These are phyloP conservation scores for Aspergillus sparsus DNA, from an alignment of 495 filamentous ascomycete genomes.

Conservation along the genomic window DNA sequence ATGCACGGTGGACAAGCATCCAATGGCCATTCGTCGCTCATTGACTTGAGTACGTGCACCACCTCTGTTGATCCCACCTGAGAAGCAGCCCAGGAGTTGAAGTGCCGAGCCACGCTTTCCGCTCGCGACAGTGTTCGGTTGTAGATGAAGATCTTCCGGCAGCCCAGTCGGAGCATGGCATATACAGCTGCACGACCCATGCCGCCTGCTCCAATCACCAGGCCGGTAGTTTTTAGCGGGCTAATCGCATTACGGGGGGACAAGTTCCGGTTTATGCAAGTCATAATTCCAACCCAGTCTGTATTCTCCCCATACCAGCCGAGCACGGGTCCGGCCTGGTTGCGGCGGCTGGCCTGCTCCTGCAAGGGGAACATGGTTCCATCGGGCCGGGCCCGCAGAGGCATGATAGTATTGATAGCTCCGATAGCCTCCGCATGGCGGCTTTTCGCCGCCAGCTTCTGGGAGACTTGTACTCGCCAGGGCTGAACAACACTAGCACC, in stretches of 20 bases:
- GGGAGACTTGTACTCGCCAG: constrained; percentile 72
- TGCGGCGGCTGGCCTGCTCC: constrained; percentile 61
- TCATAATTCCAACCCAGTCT: constrained; percentile 76
- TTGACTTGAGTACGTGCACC: constrained; percentile 60
- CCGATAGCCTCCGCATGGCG: constrained; percentile 78
- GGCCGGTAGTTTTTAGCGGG: constrained; percentile 61
- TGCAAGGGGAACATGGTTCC: constrained; percentile 66
- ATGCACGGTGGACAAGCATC: constrained; percentile 68
- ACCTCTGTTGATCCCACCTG: constrained; percentile 50
- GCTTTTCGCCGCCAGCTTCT: constrained; percentile 66
- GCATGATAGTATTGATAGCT: constrained; percentile 80
- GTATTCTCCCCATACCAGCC: constrained; percentile 84
- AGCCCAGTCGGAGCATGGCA: constrained; percentile 75
- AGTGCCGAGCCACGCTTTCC: constrained; percentile 67
- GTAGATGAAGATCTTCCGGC: constrained; percentile 75
- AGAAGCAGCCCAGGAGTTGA: constrained; percentile 59
- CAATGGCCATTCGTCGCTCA: constrained; percentile 65
- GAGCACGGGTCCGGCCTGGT: constrained; percentile 62
- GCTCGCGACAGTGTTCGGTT: constrained; percentile 68
- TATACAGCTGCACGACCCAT: constrained; percentile 82
- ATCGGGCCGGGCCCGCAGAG: constrained; percentile 62
- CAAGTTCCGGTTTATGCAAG: constrained; percentile 70
- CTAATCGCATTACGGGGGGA: constrained; percentile 78
- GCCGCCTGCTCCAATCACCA: constrained; percentile 79
- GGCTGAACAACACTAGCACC: constrained; percentile 73